Percentiles rank a stretch among this genome's conserved stretches.
These are phyloP conservation scores for Apocynum venetum DNA, from an alignment of 257 asterid species.

Conservation along the genomic window DNA sequence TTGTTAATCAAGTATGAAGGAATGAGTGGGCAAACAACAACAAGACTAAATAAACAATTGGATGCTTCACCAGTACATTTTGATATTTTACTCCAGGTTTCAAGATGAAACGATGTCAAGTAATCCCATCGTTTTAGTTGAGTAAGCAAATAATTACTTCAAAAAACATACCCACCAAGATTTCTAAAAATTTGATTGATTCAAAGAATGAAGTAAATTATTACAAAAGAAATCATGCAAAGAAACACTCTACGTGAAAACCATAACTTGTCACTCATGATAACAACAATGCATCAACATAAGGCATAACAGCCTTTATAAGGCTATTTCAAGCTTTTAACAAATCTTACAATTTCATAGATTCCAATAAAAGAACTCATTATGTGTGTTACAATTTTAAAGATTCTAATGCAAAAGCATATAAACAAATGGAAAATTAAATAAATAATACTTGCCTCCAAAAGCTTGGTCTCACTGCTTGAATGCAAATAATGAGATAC, in stretches of 20 bases:
- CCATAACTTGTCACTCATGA: not conserved
- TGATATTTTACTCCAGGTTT: too few relatives aligned
- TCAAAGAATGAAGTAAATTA: not conserved
- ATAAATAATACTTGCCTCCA: slow-evolving; percentile 38
- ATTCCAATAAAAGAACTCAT: not conserved
- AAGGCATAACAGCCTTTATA: not conserved
- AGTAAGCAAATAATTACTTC: not conserved
- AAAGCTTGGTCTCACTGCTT: slow-evolving; percentile 40
- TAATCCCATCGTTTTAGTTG: not conserved
- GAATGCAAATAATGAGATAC: slow-evolving; percentile 51
- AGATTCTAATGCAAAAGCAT: not conserved
- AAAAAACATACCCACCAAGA: not conserved
- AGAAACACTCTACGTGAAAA: not conserved
- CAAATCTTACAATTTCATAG: not conserved
- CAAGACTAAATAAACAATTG: not conserved
- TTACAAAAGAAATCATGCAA: not conserved
- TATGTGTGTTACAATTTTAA: not conserved
- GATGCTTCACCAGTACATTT: not conserved
- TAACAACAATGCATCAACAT: not conserved
- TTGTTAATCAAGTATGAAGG: not conserved
- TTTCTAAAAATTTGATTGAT: not conserved
- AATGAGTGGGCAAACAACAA: too few relatives aligned
- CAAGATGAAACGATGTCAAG: not conserved
- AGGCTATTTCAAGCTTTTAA: not conserved
- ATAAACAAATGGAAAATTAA: not conserved